Percentiles rank a stretch among this genome's conserved stretches.
Conservation (phyloP, 1,284 basidiomycete genomes). For the Waitea zeae region DNA sequence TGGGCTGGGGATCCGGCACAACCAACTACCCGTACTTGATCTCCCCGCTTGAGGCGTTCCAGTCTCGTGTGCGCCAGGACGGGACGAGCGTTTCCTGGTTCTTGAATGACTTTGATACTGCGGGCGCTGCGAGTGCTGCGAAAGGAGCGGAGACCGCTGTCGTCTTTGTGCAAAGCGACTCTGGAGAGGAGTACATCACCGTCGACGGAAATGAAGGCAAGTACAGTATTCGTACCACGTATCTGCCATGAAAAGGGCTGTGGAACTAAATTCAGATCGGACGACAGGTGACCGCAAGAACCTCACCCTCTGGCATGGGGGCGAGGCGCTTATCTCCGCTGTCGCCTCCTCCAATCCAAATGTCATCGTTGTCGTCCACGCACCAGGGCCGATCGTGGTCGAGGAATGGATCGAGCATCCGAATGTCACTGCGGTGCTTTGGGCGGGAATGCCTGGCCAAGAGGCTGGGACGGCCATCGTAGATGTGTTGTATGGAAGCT, state of each 20-base stretch:
- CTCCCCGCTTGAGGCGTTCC: slow-evolving; percentile 58
- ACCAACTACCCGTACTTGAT: slow-evolving; percentile 45
- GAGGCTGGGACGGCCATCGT: slow-evolving; percentile 65
- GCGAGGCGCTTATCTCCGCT: slow-evolving; percentile 42
- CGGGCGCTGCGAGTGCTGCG: slow-evolving; percentile 30
- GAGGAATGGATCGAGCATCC: slow-evolving; percentile 69
- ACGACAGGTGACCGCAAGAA: slow-evolving; percentile 44
- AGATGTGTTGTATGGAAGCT: slow-evolving; percentile 54
- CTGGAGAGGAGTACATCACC: slow-evolving; percentile 62
- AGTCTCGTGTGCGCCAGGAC: slow-evolving; percentile 38
- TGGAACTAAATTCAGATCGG: background rate
- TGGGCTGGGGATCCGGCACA: slow-evolving; percentile 60
- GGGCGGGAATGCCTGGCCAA: slow-evolving; percentile 57
- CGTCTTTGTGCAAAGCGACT: slow-evolving; percentile 60
- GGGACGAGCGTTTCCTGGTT: slow-evolving; percentile 40
- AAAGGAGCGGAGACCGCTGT: slow-evolving; percentile 40
- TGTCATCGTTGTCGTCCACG: slow-evolving; percentile 70
- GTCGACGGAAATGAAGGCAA: slow-evolving; percentile 67
- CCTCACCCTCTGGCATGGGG: slow-evolving; percentile 65
- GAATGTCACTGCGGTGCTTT: slow-evolving; percentile 52
- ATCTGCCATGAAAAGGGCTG: background rate
- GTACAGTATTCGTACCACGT: slow-evolving; percentile 14
- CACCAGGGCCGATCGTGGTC: slow-evolving; percentile 56
- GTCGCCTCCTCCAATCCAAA: slow-evolving; percentile 53
- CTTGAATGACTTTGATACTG: slow-evolving; percentile 49